Percentiles rank a stretch among this genome's conserved stretches.
Evolutionary conservation across 345 rosid species (phyloP).

Genomic region (Cardamine occulta): DNA sequence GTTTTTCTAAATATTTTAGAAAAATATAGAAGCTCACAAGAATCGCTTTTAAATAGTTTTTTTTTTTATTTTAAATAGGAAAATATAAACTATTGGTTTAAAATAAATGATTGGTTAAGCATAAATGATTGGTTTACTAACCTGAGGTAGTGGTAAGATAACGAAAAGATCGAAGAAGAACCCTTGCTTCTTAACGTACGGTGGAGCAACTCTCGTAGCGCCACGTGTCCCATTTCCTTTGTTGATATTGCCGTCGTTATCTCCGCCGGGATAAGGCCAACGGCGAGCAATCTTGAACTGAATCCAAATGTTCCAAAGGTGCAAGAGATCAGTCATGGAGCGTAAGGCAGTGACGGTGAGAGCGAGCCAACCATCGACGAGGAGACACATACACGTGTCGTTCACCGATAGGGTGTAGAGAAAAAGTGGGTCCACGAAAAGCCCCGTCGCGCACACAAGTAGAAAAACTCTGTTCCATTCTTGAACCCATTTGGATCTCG

Average conservation of each 20-base stretch:
- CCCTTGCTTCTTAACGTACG: conserved; percentile 65
- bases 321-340: conserved; percentile 87
- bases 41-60: neutral
- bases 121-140: conserved; percentile 31
- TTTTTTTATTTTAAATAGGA: neutral
- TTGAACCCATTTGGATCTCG: conserved; percentile 81
- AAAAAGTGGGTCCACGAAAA: conserved; percentile 93
- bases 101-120: neutral
- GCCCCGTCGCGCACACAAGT: conserved; percentile 77
- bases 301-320: conserved; percentile 91
- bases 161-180: conserved; percentile 88
- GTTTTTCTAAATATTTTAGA: neutral
- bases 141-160: conserved; percentile 91
- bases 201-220: conserved; percentile 40
- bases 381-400: conserved; percentile 74
- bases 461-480: conserved; percentile 93
- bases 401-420: conserved; percentile 80
- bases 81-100: conserved; percentile 1
- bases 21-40: neutral
- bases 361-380: conserved; percentile 93
- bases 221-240: conserved; percentile 37
- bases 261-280: conserved; percentile 39
- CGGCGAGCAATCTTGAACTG: conserved; percentile 64
- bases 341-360: conserved; percentile 89
- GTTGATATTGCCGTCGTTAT: conserved; percentile 28